phyloP scores from a whole-genome alignment of 129 eudicot species.

The Calendula officinalis region DNA sequence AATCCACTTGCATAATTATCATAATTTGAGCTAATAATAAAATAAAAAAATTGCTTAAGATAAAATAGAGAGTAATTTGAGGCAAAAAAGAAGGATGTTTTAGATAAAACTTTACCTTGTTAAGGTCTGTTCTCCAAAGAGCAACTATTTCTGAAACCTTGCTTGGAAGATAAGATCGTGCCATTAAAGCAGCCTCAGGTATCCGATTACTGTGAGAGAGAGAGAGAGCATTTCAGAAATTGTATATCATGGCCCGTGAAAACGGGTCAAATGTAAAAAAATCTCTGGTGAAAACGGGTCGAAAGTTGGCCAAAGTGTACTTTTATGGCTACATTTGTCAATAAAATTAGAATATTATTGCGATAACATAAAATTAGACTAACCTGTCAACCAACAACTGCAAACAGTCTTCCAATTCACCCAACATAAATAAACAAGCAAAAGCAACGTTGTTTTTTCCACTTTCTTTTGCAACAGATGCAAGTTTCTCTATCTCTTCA shows the following conservation, averaged over 20 bases:
- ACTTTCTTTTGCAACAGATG: slow-evolving; percentile 62
- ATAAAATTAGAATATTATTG: too few species aligned
- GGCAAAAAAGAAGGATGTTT: not conserved
- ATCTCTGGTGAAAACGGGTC: too few species aligned
- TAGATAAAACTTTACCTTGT: slow-evolving; percentile 45
- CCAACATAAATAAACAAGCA: slow-evolving; percentile 74
- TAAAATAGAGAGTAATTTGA: not conserved
- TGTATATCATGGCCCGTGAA: not conserved
- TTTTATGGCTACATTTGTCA: too few species aligned
- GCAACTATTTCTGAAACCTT: slow-evolving; percentile 80
- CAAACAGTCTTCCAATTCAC: slow-evolving; percentile 77
- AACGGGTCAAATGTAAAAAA: too few species aligned
- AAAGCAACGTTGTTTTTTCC: slow-evolving; percentile 86
- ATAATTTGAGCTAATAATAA: not conserved
- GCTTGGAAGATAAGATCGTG: slow-evolving; percentile 85
- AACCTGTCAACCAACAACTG: slow-evolving; percentile 76
- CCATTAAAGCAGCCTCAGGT: slow-evolving; percentile 86
- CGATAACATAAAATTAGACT: not conserved
- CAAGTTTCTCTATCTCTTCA: slow-evolving; percentile 67
- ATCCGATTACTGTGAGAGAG: slow-evolving; percentile 63
- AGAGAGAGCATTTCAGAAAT: not conserved
- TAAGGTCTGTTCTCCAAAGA: slow-evolving; percentile 86
- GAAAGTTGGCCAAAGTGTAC: too few species aligned
- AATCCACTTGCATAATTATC: slow-evolving; percentile 6
- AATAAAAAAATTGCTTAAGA: not conserved